Evolutionary conservation across 2,329 filamentous ascomycete species (phyloP).

Genomic region (Lasiodiplodia sp.): DNA sequence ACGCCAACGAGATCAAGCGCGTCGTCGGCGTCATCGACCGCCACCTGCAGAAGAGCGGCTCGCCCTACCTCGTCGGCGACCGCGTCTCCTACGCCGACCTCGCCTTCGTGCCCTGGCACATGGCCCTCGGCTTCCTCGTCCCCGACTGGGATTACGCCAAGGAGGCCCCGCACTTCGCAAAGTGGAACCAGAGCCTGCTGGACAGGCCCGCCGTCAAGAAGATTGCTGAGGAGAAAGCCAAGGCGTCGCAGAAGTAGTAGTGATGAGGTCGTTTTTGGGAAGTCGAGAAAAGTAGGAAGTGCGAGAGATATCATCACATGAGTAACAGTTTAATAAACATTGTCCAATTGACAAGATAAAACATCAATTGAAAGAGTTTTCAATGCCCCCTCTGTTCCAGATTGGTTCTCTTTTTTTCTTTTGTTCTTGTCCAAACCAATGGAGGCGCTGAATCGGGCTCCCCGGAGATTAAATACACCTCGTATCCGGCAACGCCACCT

Average conservation of each 20-base stretch:
- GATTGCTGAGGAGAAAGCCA: constrained; percentile 27
- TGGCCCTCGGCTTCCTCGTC: constrained; percentile 35
- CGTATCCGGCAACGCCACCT: too few relatives aligned
- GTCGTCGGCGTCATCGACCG: constrained; percentile 54
- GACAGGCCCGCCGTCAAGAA: constrained; percentile 39
- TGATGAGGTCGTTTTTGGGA: neutral
- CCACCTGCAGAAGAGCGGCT: constrained; percentile 42
- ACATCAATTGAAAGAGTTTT: too few relatives aligned
- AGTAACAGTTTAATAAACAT: too few relatives aligned
- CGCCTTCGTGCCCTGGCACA: constrained; percentile 50
- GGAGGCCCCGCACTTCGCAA: constrained; percentile 38
- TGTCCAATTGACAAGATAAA: too few relatives aligned
- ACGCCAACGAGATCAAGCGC: constrained; percentile 53
- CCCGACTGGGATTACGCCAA: constrained; percentile 38
- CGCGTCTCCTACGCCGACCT: constrained; percentile 54
- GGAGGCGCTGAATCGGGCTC: too few relatives aligned
- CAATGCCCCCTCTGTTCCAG: too few relatives aligned
- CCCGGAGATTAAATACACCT: too few relatives aligned
- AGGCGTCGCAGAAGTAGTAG: constrained; percentile 12
- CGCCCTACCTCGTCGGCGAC: constrained; percentile 52
- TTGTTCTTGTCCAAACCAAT: too few relatives aligned
- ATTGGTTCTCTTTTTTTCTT: too few relatives aligned
- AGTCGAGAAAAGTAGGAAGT: too few relatives aligned
- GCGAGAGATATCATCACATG: too few relatives aligned
- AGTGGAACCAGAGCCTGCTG: constrained; percentile 40